These are phyloP conservation scores for Stentor coeruleus DNA, from an alignment of 73 alveolate species.

Conservation along the genomic window DNA sequence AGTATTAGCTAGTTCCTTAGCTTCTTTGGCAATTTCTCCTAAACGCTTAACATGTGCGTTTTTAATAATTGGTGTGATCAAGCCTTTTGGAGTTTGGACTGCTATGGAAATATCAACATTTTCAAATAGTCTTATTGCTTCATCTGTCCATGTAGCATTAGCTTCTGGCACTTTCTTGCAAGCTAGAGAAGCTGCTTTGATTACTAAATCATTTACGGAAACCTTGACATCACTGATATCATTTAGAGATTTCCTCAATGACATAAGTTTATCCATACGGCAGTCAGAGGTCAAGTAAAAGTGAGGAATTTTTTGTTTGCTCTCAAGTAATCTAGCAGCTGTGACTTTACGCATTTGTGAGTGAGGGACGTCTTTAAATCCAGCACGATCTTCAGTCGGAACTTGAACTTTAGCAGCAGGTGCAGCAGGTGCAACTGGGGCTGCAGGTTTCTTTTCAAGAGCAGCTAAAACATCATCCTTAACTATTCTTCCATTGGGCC, in stretches of 20 bases:
- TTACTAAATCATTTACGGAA: constrained; percentile 70
- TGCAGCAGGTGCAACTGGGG: constrained; percentile 23
- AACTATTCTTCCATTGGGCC: constrained; percentile 80
- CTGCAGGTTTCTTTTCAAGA: constrained; percentile 26
- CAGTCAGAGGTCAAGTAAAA: constrained; percentile 69
- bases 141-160: constrained; percentile 74
- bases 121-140: constrained; percentile 55
- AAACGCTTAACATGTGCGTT: constrained; percentile 69
- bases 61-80: constrained; percentile 67
- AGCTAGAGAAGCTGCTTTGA: constrained; percentile 75
- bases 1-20: constrained; percentile 66
- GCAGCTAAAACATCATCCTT: constrained; percentile 65
- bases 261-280: constrained; percentile 56
- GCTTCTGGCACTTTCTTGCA: constrained; percentile 63
- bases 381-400: constrained; percentile 34
- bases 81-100: constrained; percentile 66
- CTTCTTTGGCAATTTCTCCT: constrained; percentile 57
- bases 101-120: constrained; percentile 76
- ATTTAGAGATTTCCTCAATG: constrained; percentile 58
- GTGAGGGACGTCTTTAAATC: constrained; percentile 42
- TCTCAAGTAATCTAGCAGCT: constrained; percentile 61
- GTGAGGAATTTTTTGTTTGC: constrained; percentile 79
- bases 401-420: constrained; percentile 24
- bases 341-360: constrained; percentile 55
- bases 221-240: constrained; percentile 48